Conservation (phyloP, 2,329 filamentous ascomycete genomes). For the Hirsutella thompsonii region DNA sequence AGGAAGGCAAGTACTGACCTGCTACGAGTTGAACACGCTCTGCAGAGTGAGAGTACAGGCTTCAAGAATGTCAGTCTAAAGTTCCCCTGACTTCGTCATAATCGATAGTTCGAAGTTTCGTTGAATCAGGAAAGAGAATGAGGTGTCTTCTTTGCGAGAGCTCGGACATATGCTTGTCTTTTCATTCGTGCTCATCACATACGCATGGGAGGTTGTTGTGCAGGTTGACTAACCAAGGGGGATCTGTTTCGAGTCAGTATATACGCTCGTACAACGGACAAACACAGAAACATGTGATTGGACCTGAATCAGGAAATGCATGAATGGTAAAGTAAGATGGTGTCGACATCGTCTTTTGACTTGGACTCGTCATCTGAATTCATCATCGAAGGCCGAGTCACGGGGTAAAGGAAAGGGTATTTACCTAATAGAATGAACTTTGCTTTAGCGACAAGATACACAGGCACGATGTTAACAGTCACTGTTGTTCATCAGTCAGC, state of each 20-base stretch:
- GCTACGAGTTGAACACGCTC: background rate
- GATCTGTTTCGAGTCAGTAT: background rate
- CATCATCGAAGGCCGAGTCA: conserved; percentile 16
- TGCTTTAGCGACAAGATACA: too few species aligned
- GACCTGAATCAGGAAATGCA: conserved; percentile 39
- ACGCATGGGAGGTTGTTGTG: background rate
- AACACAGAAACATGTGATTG: conserved; percentile 1
- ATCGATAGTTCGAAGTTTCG: background rate
- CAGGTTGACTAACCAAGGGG: background rate
- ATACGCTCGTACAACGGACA: background rate
- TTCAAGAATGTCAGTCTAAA: background rate
- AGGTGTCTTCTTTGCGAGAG: conserved; percentile 34
- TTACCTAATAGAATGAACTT: too few species aligned
- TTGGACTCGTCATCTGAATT: conserved; percentile 69
- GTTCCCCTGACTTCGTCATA: background rate
- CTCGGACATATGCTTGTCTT: conserved; percentile 99
- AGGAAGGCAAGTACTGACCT: conserved; percentile 1
- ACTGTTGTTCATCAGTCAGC: conserved; percentile 4
- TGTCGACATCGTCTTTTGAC: conserved; percentile 59
- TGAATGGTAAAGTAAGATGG: conserved; percentile 58
- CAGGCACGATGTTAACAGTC: conserved; percentile 1
- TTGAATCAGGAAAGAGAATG: conserved; percentile 14
- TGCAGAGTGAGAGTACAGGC: background rate
- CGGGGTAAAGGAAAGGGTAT: background rate
- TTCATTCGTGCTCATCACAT: conserved; percentile 73